Conservation (phyloP, 495 filamentous ascomycete species). For the Penicillium silybi region DNA sequence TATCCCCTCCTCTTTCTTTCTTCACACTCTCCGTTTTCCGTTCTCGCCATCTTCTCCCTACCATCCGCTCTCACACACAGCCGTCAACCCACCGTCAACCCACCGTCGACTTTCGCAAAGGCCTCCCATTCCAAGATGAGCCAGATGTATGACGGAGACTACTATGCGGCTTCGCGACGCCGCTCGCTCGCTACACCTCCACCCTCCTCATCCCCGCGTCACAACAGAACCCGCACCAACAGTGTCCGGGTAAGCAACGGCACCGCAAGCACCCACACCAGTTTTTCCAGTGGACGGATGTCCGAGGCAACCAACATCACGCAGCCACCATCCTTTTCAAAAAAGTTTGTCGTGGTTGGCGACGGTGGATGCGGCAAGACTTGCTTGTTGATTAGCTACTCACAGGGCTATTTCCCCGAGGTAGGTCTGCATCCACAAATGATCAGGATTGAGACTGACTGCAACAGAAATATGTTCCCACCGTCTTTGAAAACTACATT, state of each 20-base stretch:
- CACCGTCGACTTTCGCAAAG: constrained; percentile 11
- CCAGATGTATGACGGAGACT: constrained; percentile 47
- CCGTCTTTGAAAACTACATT: constrained; percentile 99
- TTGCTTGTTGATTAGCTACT: constrained; percentile 95
- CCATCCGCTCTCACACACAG: constrained; percentile 2
- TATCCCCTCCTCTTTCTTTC: constrained; percentile 9
- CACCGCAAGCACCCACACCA: constrained; percentile 76
- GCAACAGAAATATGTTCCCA: constrained; percentile 94
- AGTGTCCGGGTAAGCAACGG: constrained; percentile 70
- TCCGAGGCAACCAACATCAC: constrained; percentile 82
- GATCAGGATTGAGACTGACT: constrained; percentile 9
- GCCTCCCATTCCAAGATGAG: constrained; percentile 31
- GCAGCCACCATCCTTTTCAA: constrained; percentile 85
- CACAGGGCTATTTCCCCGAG: constrained; percentile 97
- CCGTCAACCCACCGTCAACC: constrained; percentile 8
- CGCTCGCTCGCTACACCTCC: constrained; percentile 47
- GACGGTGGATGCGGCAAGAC: constrained; percentile 99
- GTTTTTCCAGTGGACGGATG: constrained; percentile 59
- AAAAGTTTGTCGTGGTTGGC: constrained; percentile 98
- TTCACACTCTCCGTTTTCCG: background rate
- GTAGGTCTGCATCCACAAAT: constrained; percentile 39
- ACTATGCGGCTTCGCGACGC: constrained; percentile 47
- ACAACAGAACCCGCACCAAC: constrained; percentile 53
- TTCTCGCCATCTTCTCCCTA: background rate
- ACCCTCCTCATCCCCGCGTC: constrained; percentile 43